These are phyloP conservation scores for Vitis rupestris DNA, from an alignment of 164 flowering plant genomes.

Conservation along the genomic window DNA sequence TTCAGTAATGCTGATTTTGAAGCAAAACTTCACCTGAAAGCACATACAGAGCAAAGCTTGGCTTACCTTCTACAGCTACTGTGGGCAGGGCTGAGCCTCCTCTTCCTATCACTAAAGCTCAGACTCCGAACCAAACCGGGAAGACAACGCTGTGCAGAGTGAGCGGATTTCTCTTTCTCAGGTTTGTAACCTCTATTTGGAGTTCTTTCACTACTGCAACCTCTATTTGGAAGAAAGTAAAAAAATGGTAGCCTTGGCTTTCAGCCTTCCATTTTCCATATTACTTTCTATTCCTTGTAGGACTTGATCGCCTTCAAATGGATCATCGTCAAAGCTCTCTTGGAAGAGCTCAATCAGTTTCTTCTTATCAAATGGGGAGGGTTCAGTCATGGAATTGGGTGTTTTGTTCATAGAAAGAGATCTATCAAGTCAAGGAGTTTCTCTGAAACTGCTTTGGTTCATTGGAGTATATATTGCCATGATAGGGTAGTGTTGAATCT, in stretches of 20 bases:
- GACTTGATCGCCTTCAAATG: not conserved
- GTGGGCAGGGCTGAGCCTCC: slow-evolving; percentile 11
- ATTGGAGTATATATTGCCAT: slow-evolving; percentile 24
- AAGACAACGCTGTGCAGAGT: slow-evolving; percentile 23
- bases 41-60: too few relatives aligned
- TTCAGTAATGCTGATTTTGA: too few relatives aligned
- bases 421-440: slow-evolving; percentile 1
- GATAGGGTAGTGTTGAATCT: slow-evolving; percentile 31
- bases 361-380: slow-evolving; percentile 15
- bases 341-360: slow-evolving; percentile 31
- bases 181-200: slow-evolving; percentile 2
- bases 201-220: slow-evolving; percentile 12
- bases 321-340: slow-evolving; percentile 17
- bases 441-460: slow-evolving; percentile 12
- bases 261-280: not conserved
- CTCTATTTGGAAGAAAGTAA: slow-evolving; percentile 8
- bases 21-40: too few relatives aligned
- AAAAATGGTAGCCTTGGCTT: not conserved
- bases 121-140: slow-evolving; percentile 29
- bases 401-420: not conserved
- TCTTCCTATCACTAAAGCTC: slow-evolving; percentile 30
- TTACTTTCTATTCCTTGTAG: slow-evolving; percentile 14
- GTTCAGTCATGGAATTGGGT: not conserved
- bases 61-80: slow-evolving; percentile 8
- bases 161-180: slow-evolving; percentile 14